Evolutionary conservation across 1,284 basidiomycete species (phyloP).

Genomic region (Apiotrichum laibachii): DNA sequence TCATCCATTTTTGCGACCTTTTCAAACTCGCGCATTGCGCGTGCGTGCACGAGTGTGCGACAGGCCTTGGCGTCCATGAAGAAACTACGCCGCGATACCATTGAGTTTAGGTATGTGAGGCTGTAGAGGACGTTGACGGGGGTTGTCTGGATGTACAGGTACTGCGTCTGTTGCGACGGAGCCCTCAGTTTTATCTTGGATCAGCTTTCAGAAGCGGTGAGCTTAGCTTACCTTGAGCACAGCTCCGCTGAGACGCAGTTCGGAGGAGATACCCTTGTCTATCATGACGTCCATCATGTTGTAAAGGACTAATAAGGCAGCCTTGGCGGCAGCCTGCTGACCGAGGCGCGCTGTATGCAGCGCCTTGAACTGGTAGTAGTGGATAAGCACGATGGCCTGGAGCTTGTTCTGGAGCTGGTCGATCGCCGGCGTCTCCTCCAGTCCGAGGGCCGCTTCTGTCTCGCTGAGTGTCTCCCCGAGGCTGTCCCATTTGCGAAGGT

Average conservation of each 20-base stretch:
- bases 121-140: conserved; percentile 38
- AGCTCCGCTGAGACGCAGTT: conserved; percentile 28
- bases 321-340: conserved; percentile 25
- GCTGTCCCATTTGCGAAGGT: conserved; percentile 37
- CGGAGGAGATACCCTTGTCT: conserved; percentile 22
- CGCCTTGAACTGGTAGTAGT: conserved; percentile 30
- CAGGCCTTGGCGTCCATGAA: conserved; percentile 7
- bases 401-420: not conserved
- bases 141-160: conserved; percentile 34
- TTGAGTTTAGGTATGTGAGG: conserved; percentile 34
- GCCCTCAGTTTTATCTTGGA: conserved; percentile 10
- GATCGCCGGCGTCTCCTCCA: conserved; percentile 8
- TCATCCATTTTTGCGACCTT: conserved; percentile 28
- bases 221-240: conserved; percentile 28
- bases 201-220: not conserved
- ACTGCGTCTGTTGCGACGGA: conserved; percentile 7
- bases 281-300: conserved; percentile 31
- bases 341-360: conserved; percentile 40
- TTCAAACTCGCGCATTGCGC: conserved; percentile 28
- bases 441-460: conserved; percentile 1
- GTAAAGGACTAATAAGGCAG: conserved; percentile 29
- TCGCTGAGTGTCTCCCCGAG: conserved; percentile 23
- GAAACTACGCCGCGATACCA: conserved; percentile 33
- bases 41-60: conserved; percentile 28
- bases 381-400: conserved; percentile 14